Evolutionary conservation across 345 rosid species (phyloP).

Genomic region (Pugionium cornutum): DNA sequence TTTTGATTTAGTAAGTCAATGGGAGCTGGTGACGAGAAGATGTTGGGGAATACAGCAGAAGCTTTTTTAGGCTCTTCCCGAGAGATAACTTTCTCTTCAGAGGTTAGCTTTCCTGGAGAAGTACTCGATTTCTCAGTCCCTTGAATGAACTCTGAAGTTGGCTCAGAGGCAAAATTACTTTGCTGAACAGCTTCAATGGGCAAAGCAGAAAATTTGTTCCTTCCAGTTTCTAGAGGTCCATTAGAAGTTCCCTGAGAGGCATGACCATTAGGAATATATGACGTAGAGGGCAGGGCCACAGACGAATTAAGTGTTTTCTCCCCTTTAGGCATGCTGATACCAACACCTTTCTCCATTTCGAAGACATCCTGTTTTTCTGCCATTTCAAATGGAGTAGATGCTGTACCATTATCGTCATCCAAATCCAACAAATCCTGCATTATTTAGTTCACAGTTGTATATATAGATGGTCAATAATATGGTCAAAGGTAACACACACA

Average conservation of each 20-base stretch:
- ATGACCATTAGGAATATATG: slow-evolving; percentile 42
- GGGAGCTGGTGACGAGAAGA: slow-evolving; percentile 16
- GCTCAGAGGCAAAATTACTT: slow-evolving; percentile 35
- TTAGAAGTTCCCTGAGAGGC: slow-evolving; percentile 38
- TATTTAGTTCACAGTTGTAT: slow-evolving; percentile 12
- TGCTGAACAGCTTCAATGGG: slow-evolving; percentile 45
- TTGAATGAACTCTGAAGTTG: slow-evolving; percentile 32
- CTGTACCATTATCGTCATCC: slow-evolving; percentile 60
- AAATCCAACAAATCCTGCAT: slow-evolving; percentile 70
- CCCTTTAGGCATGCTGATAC: slow-evolving; percentile 42
- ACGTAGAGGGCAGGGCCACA: slow-evolving; percentile 40
- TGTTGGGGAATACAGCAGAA: slow-evolving; percentile 28
- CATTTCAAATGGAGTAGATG: slow-evolving; percentile 39
- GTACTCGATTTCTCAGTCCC: slow-evolving; percentile 29
- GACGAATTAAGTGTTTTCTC: slow-evolving; percentile 41
- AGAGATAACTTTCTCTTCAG: slow-evolving; percentile 20
- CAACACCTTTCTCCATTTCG: slow-evolving; percentile 36
- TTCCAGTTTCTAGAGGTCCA: slow-evolving; percentile 46
- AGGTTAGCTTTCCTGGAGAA: slow-evolving; percentile 17
- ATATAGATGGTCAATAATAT: slow-evolving; percentile 14
- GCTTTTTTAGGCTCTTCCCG: slow-evolving; percentile 32
- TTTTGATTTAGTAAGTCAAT: slow-evolving; percentile 21
- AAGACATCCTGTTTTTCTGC: slow-evolving; percentile 44
- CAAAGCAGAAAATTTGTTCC: slow-evolving; percentile 36
- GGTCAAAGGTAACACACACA: slow-evolving; percentile 13